Base-by-base conservation (phyloP, 495 filamentous ascomycete genomes). In the Hypoxylon crocopeplum region DNA sequence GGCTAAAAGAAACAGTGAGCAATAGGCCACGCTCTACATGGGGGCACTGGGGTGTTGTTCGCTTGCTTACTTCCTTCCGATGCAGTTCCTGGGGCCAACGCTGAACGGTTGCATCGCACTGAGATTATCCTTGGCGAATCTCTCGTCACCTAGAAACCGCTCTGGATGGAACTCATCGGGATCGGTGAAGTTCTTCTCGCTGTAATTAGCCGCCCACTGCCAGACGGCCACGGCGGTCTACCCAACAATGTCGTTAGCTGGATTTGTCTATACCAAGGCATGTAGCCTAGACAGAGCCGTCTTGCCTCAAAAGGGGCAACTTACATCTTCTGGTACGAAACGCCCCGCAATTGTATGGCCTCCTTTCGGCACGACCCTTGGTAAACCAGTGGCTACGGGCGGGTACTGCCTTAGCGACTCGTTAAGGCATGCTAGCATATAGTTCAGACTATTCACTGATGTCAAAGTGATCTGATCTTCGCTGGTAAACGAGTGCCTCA, bases 341-440 rank as follows among this genome's bases (percentile, higher is more conserved):
- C 68, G 38, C 0, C 78, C 84, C 13, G 64, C 57, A 24, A 88
- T 77, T 0, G 56, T 66, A 16, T 67, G 69, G 17, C 85, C 84
- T 0, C 70, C 74, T 7, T 61, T 50, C 1, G 79, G 76, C 8
- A 71, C 71, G 0, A 70, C 20, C 2, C 84, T 66, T 4, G 77
- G 74, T 1, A 80, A 56, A 3, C 72, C 76, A 39, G 59, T 63
- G 0, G 82, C 68, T 0, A 78, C 69, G 0, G 84, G 82, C 0
- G 84, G 82, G 45, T 81, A 81, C 29, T 82, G 64, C 4, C 86
- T 76, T 66, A 88, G 56, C 0, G 73, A 55, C 66, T 88, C 86
- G 22, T 83, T 68, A 5, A 87, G 60, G 24, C 79, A 78, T 1
- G 83, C 84, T 15, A 79, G 49, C 72, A 86, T 69, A 59, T 86